Percentiles rank a stretch among this genome's conserved stretches.
These are phyloP conservation scores for Trichoderma gracile DNA, from an alignment of 2,329 filamentous ascomycete genomes.

Conservation along the genomic window DNA sequence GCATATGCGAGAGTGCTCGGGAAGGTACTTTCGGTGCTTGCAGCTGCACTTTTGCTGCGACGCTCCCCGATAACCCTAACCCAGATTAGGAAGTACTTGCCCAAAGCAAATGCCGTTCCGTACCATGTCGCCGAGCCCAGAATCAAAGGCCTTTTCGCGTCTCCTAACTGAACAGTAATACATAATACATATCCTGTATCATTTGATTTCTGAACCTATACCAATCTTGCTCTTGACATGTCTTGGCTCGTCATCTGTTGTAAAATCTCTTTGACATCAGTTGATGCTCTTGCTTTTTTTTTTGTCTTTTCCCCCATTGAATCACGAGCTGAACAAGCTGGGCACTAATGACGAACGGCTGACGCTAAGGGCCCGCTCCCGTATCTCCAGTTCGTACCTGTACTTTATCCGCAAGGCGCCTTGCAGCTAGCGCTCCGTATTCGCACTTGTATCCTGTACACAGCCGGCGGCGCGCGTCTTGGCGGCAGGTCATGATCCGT, in stretches of 20 bases:
- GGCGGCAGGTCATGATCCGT: not conserved
- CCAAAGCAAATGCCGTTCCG: not conserved
- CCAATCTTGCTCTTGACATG: not conserved
- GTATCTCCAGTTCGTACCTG: not conserved
- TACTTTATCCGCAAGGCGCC: not conserved
- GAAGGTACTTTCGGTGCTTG: not conserved
- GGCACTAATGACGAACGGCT: conserved; percentile 11
- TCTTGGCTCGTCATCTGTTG: not conserved
- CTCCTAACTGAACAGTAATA: not conserved
- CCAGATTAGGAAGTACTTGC: conserved; percentile 7
- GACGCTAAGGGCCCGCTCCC: conserved; percentile 13
- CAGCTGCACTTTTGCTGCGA: not conserved
- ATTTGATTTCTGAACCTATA: no score
- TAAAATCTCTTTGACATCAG: no score
- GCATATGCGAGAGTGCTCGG: not conserved
- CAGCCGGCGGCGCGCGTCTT: not conserved
- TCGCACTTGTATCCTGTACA: not conserved
- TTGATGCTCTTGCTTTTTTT: no score
- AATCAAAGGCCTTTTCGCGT: not conserved
- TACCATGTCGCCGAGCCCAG: not conserved
- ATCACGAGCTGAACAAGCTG: conserved; percentile 6
- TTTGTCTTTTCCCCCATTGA: no score
- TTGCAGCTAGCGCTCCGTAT: not conserved
- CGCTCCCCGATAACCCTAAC: conserved; percentile 16
- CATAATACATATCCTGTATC: no score